Base-by-base conservation (phyloP, 2,329 filamentous ascomycete species). In the Tolypocladium capitatum region DNA sequence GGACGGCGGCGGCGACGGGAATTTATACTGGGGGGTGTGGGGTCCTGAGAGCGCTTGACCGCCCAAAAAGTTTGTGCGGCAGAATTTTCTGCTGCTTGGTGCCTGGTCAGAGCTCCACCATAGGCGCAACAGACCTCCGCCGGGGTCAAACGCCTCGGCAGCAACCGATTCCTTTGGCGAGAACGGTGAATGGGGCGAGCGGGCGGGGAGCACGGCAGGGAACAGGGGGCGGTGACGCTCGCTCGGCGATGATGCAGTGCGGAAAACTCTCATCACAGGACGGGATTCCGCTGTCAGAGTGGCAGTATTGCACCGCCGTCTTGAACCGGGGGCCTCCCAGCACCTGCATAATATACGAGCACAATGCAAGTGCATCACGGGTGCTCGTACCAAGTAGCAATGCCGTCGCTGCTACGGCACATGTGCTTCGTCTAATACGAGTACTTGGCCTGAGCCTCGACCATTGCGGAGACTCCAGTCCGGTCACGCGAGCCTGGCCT, bases 21-120 rank as follows among this genome's bases (percentile, higher is more conserved):
- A 61, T 73, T 68, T 74, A 74, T 74, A 75, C 34, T 24, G 31
- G 14, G 1, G 3, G 24, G 9, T 16, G 46, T 18, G 43, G 35
- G 40, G 41, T 30, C 14, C 14, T 44, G 13, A 28, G 32, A 47
- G 48, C 35, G 49, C 46, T 45, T 46, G 34, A 48, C 40, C 46
- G 48, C 52, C 52, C 49, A 52, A 55, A 53, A 55, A 55, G 46
- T 55, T 54, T 57, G 52, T 27, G 31, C 35, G 53, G 52, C 52
- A 55, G 53, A 56, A 54, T 49, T 27, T 21, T 13, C 21, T 14
- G 13, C 24, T 24, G 5, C 14, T 27, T 43, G 21, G 32, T 16
- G n/a, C n/a, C n/a, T n/a, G 38, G 24, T 2, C 7, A 1, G 7
- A 42, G 38, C 38, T 28, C 38, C n/a, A n/a, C n/a, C n/a, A n/a